Percentiles rank a stretch among this genome's conserved stretches.
Evolutionary conservation across 306 rosid species (phyloP).

Genomic region (Pterocarpus santalinus): DNA sequence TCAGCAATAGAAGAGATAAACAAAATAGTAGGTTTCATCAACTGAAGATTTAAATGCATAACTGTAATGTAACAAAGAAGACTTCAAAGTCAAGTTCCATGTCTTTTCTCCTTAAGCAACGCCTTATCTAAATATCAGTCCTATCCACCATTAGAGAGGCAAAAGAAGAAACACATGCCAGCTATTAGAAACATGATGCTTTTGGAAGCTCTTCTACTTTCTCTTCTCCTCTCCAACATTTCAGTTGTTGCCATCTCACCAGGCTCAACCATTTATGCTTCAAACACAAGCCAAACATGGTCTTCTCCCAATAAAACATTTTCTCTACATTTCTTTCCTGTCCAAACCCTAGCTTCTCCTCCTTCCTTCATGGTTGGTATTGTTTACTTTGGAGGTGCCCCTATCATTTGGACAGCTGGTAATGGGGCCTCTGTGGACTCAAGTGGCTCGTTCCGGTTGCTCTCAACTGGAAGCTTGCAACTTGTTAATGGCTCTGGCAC

Average conservation of each 20-base stretch:
- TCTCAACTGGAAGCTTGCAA: slow-evolving; percentile 51
- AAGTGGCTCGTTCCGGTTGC: slow-evolving; percentile 53
- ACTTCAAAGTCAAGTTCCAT: background rate
- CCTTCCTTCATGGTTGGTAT: slow-evolving; percentile 58
- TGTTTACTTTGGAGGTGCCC: slow-evolving; percentile 53
- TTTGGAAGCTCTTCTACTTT: slow-evolving; percentile 7
- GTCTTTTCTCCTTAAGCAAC: background rate
- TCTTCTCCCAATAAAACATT: slow-evolving; percentile 47
- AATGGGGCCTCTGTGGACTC: slow-evolving; percentile 49
- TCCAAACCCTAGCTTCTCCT: slow-evolving; percentile 51
- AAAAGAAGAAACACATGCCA: background rate
- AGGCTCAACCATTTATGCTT: slow-evolving; percentile 57
- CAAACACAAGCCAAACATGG: slow-evolving; percentile 49
- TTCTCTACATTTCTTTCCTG: slow-evolving; percentile 57
- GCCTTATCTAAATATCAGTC: background rate
- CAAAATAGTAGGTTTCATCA: background rate
- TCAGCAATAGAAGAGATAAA: background rate
- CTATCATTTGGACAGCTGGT: slow-evolving; percentile 63
- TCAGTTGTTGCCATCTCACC: slow-evolving; percentile 40
- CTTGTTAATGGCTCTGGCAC: slow-evolving; percentile 57
- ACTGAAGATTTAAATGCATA: background rate
- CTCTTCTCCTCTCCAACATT: background rate
- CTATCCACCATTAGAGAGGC: background rate
- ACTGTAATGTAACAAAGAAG: background rate
- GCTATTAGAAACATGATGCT: background rate